Conservation (phyloP, 1,139 yeast species). For the Taphrina communis region DNA sequence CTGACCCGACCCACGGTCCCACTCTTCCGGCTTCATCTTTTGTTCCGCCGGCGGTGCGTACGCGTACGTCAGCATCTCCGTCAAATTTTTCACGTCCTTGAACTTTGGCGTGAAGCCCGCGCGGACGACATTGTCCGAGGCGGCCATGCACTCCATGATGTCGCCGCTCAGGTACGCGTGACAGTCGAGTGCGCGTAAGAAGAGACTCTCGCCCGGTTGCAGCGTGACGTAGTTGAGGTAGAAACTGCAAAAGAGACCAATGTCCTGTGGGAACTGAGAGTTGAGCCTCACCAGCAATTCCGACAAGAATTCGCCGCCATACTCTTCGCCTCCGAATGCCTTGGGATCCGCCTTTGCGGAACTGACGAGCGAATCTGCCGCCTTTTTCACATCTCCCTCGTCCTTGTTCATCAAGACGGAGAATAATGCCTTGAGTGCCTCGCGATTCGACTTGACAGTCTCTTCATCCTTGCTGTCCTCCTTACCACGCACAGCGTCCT, state of each 20-base stretch:
- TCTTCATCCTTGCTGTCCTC: slow-evolving; percentile 40
- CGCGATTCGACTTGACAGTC: slow-evolving; percentile 19
- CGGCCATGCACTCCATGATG: slow-evolving; percentile 96
- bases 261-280: slow-evolving; percentile 87
- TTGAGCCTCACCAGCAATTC: slow-evolving; percentile 75
- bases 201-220: slow-evolving; percentile 94
- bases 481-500: slow-evolving; percentile 22
- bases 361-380: slow-evolving; percentile 26
- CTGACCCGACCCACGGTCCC: slow-evolving; percentile 61
- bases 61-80: slow-evolving; percentile 85
- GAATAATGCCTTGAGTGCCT: slow-evolving; percentile 36
- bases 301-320: slow-evolving; percentile 32
- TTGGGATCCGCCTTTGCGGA: slow-evolving; percentile 14
- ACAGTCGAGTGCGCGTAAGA: slow-evolving; percentile 84
- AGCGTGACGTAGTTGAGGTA: slow-evolving; percentile 84
- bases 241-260: slow-evolving; percentile 92
- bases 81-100: slow-evolving; percentile 92
- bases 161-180: slow-evolving; percentile 41
- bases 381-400: slow-evolving; percentile 13
- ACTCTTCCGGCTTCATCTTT: slow-evolving; percentile 75
- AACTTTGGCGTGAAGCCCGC: slow-evolving; percentile 95
- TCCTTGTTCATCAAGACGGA: slow-evolving; percentile 33
- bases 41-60: slow-evolving; percentile 90
- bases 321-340: slow-evolving; percentile 38
- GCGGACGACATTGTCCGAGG: slow-evolving; percentile 95